Evolutionary conservation across 2,329 filamentous ascomycete genomes (phyloP).

Genomic region (Aspergillus novoparasiticus): DNA sequence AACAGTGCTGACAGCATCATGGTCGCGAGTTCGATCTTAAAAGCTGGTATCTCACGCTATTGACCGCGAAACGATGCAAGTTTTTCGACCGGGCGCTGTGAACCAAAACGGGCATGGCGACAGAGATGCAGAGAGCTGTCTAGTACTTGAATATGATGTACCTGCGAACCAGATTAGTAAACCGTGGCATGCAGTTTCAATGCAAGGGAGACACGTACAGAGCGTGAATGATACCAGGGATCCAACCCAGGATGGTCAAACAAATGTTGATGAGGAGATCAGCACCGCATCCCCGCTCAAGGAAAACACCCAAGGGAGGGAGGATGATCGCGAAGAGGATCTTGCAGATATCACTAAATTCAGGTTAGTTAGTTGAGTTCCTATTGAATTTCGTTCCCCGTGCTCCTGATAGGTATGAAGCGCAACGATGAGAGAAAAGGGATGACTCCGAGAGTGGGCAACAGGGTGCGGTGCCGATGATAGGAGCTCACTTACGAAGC

Average conservation of each 20-base stretch:
- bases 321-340: conserved; percentile 88
- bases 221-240: conserved; percentile 88
- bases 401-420: neutral
- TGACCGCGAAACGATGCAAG: conserved; percentile 9
- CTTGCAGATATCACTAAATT: conserved; percentile 70
- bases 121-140: conserved; percentile 17
- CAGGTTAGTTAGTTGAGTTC: conserved; percentile 10
- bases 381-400: neutral
- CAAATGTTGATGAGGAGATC: conserved; percentile 93
- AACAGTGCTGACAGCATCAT: conserved; percentile 27
- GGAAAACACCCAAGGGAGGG: conserved; percentile 88
- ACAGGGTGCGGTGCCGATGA: neutral
- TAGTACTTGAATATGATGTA: conserved; percentile 93
- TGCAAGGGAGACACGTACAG: conserved; percentile 59
- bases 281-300: conserved; percentile 85
- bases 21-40: conserved; percentile 13
- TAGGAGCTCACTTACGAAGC: conserved; percentile 46
- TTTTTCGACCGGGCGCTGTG: conserved; percentile 2
- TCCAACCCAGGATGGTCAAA: conserved; percentile 74
- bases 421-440: neutral
- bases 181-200: neutral
- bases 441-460: neutral
- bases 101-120: conserved; percentile 10
- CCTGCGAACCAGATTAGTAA: conserved; percentile 41
- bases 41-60: conserved; percentile 6